Evolutionary conservation across 163 green algal genomes (phyloP), one percentile per base, ranked within the genome.

Genomic region (Volvox carteri): DNA sequence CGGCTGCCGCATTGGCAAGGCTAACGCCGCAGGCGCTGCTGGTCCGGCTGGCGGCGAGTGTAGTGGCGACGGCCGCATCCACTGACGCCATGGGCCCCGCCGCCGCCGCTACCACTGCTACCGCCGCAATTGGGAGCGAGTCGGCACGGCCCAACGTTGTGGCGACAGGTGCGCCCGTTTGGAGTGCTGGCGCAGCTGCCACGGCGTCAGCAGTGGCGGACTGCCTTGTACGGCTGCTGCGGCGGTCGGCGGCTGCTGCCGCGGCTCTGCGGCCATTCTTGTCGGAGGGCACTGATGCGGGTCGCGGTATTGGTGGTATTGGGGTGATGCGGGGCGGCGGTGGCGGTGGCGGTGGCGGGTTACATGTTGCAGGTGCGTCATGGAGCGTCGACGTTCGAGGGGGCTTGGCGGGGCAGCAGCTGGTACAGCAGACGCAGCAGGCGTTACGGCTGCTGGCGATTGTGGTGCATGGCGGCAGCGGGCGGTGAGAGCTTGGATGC

Each of bases 381-480:
- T 33, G 44, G 73, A 62, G 44, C 18, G 7, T 28, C 25, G 73
- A n/a, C n/a, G n/a, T n/a, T n/a, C n/a, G n/a, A n/a, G n/a, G n/a
- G n/a, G n/a, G n/a, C n/a, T 12, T 54, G 70, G 23, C 44, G 7
- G 73, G 73, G 73, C 18, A 37, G 50, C 75, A 84, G 75, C 75
- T 70, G 11, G 75, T 50, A 48, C 48, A 68, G 48, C 75, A 84
- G 30, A 84, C 50, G 50, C 75, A 39, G 75, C 48, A 50, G 48
- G 48, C 75, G 5, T 48, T 84, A 48, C n/a, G 48, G 75, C 30
- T 84, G 75, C 50, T 84, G 75, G 75, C 75, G 50, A 48, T 48
- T 33, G 50, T 48, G n/a, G 73, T 65, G 73, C 46, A 28, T 12
- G 14, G 56, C 9, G 56, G 48, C 14, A n/a, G n/a, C n/a, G n/a